These are phyloP conservation scores for Aphanocladium album DNA, from an alignment of 2,329 filamentous ascomycete species.

Conservation along the genomic window DNA sequence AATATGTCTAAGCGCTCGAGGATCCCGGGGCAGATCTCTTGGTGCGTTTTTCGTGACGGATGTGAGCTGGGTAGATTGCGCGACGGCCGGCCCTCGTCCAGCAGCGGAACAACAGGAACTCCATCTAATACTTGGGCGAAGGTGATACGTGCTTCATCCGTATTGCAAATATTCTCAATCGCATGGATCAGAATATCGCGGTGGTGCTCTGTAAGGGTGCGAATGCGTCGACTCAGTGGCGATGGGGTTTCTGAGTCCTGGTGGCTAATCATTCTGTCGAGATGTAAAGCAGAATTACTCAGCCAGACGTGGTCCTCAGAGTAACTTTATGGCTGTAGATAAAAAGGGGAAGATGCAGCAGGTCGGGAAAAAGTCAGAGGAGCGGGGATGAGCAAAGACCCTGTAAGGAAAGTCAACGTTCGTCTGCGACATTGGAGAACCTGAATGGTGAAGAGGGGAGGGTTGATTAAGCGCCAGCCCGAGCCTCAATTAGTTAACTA, in stretches of 20 bases:
- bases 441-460: too few species aligned
- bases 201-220: background rate
- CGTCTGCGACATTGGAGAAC: too few species aligned
- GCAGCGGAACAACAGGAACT: constrained; percentile 13
- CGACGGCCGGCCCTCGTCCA: background rate
- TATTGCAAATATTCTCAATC: constrained; percentile 13
- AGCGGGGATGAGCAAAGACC: too few species aligned
- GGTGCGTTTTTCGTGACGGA: constrained; percentile 19
- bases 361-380: too few species aligned
- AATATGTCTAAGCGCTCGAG: constrained; percentile 17
- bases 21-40: constrained; percentile 17
- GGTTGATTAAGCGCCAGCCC: too few species aligned
- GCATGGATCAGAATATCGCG: background rate
- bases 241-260: background rate
- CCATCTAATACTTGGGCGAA: constrained; percentile 24
- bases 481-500: too few species aligned
- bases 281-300: too few species aligned
- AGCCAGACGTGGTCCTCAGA: too few species aligned
- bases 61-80: background rate
- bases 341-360: too few species aligned
- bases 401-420: too few species aligned
- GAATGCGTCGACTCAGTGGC: background rate
- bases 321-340: too few species aligned
- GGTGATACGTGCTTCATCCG: constrained; percentile 13
- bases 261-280: too few species aligned